A percentile compares a stretch with the other conserved stretches of the same genome.
phyloP scores from a whole-genome alignment of 768 basidiomycete genomes.

The Psilocybe sp. region DNA sequence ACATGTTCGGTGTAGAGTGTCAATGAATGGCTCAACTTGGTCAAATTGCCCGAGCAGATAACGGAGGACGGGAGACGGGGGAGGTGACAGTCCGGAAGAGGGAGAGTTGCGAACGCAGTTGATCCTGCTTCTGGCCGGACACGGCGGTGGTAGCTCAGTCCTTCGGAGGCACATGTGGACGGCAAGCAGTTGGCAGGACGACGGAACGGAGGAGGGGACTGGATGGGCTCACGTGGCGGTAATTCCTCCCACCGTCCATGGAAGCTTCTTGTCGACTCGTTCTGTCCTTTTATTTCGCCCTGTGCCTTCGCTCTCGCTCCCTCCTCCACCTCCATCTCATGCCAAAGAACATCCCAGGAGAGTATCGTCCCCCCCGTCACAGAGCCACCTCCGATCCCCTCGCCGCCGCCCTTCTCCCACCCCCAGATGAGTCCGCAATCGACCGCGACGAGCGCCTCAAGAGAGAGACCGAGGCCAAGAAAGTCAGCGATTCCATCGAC shows the following conservation, averaged over 20 bases:
- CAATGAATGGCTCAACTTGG: too few species aligned
- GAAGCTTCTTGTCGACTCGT: slow-evolving; percentile 17
- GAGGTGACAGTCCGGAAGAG: too few species aligned
- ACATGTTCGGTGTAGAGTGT: too few species aligned
- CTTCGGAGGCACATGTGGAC: too few species aligned
- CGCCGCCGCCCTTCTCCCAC: slow-evolving; percentile 63
- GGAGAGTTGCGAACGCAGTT: too few species aligned
- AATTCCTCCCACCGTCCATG: slow-evolving; percentile 16
- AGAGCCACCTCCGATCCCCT: slow-evolving; percentile 68
- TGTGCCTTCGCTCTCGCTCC: slow-evolving; percentile 10
- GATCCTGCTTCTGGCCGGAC: not conserved
- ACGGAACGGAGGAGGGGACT: not conserved
- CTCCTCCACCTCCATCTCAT: slow-evolving; percentile 30
- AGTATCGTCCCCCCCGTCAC: slow-evolving; percentile 26
- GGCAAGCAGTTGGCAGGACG: slow-evolving; percentile 10
- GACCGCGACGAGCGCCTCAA: slow-evolving; percentile 64
- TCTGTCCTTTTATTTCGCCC: slow-evolving; percentile 17
- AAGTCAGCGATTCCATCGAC: slow-evolving; percentile 75
- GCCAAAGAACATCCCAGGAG: slow-evolving; percentile 35
- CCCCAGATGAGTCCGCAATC: slow-evolving; percentile 65
- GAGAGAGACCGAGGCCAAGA: slow-evolving; percentile 70
- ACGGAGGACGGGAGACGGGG: too few species aligned
- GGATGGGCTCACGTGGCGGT: slow-evolving; percentile 20
- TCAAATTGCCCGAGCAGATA: too few species aligned
- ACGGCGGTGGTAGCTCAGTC: not conserved